Evolutionary conservation across 805 yeast genomes (phyloP), one percentile per base, ranked within the genome.

Genomic region (Citeromyces matritensis): DNA sequence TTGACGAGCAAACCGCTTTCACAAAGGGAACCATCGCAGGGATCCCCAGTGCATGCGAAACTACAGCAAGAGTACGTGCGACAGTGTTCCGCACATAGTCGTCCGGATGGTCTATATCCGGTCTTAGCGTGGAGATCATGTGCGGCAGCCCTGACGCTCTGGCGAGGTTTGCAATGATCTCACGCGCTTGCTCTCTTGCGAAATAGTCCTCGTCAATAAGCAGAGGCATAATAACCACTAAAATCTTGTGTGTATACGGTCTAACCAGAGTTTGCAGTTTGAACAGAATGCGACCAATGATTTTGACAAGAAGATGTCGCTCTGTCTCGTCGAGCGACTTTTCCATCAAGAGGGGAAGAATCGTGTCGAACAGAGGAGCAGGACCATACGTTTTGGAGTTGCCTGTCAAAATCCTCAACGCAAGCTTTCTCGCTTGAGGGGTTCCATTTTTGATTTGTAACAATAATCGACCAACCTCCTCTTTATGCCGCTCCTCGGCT

Each of bases 141-240:
- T 72, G 73, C 0, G 85, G 67, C 23, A 86, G 53, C 0, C 97
- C 97, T 3, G 82, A 86, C 2, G 91, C 82, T 38, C 73, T 78
- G 3, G 94, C 59, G 13, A 88, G 54, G 37, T 69, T 76, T 0
- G 86, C 63, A 11, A 85, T 67, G 19, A 84, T 69, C 37, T 84
- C 94, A 30, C 81, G 61, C 2, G 94, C 91, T 47, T 82, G 91
- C 4, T 69, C 50, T 39, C 94, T 62, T 2, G 86, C 65, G n/a
- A 72, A 62, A 33, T 65, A 58, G 48, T 84, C 88, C 41, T 80
- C 85, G 44, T 85, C 95, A 6, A 81, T 67, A 24, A 86, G 56
- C 34, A 84, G 51, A 0, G 96, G 96, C 33, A 84, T 70, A 1
- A 81, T 65, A 1, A 82, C 94, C 10, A 68, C 66, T 15, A 86